Evolutionary conservation across 2,329 filamentous ascomycete species (phyloP).

Genomic region (Amphichorda felina): DNA sequence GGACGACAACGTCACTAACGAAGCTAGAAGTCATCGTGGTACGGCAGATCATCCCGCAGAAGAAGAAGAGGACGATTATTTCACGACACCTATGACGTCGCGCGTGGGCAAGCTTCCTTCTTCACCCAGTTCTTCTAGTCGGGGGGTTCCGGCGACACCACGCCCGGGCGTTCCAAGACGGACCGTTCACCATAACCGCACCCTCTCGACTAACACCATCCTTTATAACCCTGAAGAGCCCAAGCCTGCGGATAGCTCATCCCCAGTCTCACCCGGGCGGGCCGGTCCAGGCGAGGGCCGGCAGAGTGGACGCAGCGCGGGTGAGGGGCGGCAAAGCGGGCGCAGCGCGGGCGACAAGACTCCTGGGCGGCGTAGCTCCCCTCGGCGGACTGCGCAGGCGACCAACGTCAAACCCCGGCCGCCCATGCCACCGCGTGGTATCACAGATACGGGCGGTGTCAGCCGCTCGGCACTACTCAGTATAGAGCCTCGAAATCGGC

Average conservation of each 20-base stretch:
- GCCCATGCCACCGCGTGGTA: constrained; percentile 32
- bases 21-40: constrained; percentile 18
- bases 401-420: constrained; percentile 43
- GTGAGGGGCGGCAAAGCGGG: constrained; percentile 10
- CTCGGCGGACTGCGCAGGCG: constrained; percentile 29
- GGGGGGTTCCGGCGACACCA: constrained; percentile 16
- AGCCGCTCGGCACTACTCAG: constrained; percentile 35
- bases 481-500: constrained; percentile 31
- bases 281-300: constrained; percentile 22
- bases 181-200: constrained; percentile 51
- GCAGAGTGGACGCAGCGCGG: no score
- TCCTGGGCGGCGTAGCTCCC: constrained; percentile 6
- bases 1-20: constrained; percentile 21
- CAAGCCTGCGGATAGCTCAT: constrained; percentile 23
- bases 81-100: constrained; percentile 35
- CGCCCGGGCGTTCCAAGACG: constrained; percentile 17
- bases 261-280: constrained; percentile 27
- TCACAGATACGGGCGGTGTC: constrained; percentile 21
- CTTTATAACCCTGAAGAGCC: constrained; percentile 60
- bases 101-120: constrained; percentile 24
- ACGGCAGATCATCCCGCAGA: constrained; percentile 6
- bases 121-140: constrained; percentile 19
- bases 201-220: constrained; percentile 72
- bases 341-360: constrained; percentile 11
- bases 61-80: constrained; percentile 33